A percentile compares a stretch with the other conserved stretches of the same genome.
phyloP scores from a whole-genome alignment of 2,329 filamentous ascomycete species.

The Cladosporium velox region DNA sequence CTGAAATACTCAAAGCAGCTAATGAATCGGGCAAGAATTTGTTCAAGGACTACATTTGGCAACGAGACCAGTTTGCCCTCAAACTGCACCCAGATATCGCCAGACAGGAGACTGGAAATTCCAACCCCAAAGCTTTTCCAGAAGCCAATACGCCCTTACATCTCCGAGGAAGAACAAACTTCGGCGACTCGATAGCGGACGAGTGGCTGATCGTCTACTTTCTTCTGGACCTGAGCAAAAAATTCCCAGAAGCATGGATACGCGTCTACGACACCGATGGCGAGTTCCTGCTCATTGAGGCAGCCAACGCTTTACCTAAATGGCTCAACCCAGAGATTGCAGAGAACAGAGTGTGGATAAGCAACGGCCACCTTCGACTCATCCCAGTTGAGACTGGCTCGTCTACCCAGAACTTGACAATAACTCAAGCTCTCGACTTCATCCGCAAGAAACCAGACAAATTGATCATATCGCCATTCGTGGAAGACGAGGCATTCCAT shows the following conservation, averaged over 20 bases:
- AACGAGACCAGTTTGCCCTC: constrained; percentile 78
- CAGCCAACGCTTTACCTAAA: constrained; percentile 79
- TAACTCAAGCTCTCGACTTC: constrained; percentile 64
- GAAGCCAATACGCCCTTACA: constrained; percentile 25
- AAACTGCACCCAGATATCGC: constrained; percentile 54
- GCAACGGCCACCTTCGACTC: constrained; percentile 72
- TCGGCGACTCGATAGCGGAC: constrained; percentile 92
- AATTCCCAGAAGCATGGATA: constrained; percentile 75
- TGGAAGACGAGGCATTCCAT: constrained; percentile 90
- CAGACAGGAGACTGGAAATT: constrained; percentile 17
- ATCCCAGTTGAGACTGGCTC: constrained; percentile 56
- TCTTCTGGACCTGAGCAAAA: constrained; percentile 75
- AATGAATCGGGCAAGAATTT: constrained; percentile 63
- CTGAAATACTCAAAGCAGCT: constrained; percentile 69
- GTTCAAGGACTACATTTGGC: constrained; percentile 92
- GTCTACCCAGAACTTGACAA: constrained; percentile 53
- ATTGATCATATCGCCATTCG: constrained; percentile 69
- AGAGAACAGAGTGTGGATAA: constrained; percentile 85
- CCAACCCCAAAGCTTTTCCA: constrained; percentile 54
- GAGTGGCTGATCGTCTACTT: constrained; percentile 97
- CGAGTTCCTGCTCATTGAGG: constrained; percentile 93
- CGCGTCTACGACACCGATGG: constrained; percentile 85
- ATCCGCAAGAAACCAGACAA: constrained; percentile 59
- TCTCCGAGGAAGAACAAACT: constrained; percentile 76
- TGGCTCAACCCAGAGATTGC: constrained; percentile 94